Percentiles rank a stretch among this genome's conserved stretches.
These are phyloP conservation scores for Echium plantagineum DNA, from an alignment of 257 asterid species.

Conservation along the genomic window DNA sequence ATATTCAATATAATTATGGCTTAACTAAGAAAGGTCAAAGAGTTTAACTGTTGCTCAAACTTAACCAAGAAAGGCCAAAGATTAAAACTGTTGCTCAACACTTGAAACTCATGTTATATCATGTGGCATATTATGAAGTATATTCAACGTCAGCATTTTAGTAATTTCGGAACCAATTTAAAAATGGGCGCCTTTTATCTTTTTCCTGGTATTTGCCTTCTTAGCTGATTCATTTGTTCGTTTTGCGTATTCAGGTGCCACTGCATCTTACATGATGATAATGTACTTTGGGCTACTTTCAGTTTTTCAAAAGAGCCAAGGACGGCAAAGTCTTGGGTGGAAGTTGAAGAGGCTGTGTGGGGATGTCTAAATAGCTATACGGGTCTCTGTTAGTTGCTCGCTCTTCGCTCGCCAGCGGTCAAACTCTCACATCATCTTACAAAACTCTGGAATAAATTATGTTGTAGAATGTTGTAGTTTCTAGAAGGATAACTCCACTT, in stretches of 20 bases:
- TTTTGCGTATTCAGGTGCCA: slow-evolving; percentile 49
- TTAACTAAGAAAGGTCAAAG: not conserved
- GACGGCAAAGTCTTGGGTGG: slow-evolving; percentile 73
- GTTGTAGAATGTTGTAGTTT: not conserved
- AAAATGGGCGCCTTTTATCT: not conserved
- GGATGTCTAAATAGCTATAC: slow-evolving; percentile 53
- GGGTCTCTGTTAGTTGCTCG: slow-evolving; percentile 16
- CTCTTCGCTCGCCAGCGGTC: slow-evolving; percentile 3
- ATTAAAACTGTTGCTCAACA: not conserved
- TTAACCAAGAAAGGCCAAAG: not conserved
- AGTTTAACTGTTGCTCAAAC: not conserved
- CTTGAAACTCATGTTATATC: too few relatives aligned
- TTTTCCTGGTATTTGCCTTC: not conserved
- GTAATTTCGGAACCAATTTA: not conserved
- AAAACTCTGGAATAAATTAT: not conserved
- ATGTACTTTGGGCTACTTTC: slow-evolving; percentile 76
- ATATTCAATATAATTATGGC: too few relatives aligned
- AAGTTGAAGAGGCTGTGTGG: slow-evolving; percentile 86
- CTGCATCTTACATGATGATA: slow-evolving; percentile 76
- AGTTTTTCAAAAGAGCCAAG: slow-evolving; percentile 63
- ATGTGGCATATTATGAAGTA: not conserved
- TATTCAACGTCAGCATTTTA: not conserved
- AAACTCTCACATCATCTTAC: not conserved
- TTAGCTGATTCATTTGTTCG: slow-evolving; percentile 4
- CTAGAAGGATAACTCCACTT: not conserved